These are phyloP conservation scores for Litchi chinensis DNA, from an alignment of 345 rosid genomes.

Conservation along the genomic window DNA sequence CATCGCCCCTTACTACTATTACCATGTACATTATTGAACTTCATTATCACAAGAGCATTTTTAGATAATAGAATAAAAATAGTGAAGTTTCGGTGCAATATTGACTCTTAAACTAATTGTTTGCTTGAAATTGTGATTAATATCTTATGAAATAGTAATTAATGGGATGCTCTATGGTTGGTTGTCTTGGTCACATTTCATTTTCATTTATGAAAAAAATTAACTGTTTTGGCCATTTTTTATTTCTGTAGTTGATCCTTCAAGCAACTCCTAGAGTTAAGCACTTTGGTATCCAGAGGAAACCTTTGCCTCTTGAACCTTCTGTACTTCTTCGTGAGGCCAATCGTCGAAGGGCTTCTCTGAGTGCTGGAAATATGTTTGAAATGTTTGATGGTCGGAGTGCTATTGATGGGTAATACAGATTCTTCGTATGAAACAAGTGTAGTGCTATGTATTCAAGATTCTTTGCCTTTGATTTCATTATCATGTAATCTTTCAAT, in stretches of 20 bases:
- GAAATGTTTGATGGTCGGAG: conserved; percentile 68
- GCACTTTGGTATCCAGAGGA: conserved; percentile 88
- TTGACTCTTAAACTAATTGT: neutral
- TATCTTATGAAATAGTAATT: conserved; percentile 7
- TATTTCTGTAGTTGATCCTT: conserved; percentile 67
- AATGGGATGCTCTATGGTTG: neutral
- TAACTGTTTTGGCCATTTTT: neutral
- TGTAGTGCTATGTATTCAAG: conserved; percentile 6
- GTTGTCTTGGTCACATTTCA: neutral
- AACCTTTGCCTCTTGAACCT: conserved; percentile 94
- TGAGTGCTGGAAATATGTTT: conserved; percentile 85
- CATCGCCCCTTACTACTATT: neutral
- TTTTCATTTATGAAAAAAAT: neutral
- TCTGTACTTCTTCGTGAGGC: conserved; percentile 92
- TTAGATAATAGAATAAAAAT: neutral
- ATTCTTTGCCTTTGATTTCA: conserved; percentile 14
- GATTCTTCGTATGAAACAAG: conserved; percentile 24
- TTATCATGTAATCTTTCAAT: neutral
- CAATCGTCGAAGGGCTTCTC: conserved; percentile 93
- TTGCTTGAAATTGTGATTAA: neutral
- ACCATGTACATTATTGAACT: neutral
- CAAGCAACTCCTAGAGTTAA: conserved; percentile 69
- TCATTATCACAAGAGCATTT: neutral
- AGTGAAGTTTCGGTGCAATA: neutral
- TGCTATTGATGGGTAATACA: conserved; percentile 73